Evolutionary conservation across 2,329 filamentous ascomycete genomes (phyloP).

Genomic region (Fusarium sp.): DNA sequence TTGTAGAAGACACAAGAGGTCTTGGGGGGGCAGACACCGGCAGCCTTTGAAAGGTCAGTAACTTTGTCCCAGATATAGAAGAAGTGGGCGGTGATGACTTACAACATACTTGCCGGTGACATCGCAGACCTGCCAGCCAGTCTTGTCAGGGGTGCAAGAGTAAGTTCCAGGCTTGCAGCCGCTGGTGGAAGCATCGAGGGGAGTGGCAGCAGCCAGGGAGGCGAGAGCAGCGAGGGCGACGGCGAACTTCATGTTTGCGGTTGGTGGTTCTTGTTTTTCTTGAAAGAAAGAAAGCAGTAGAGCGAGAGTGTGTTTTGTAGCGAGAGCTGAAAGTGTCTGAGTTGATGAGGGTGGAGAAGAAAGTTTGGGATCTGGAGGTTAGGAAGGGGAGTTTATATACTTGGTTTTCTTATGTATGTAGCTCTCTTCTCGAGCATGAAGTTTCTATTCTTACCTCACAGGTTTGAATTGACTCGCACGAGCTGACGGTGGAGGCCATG

Average conservation of each 20-base stretch:
- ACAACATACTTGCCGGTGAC: constrained; percentile 46
- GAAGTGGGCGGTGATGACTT: constrained; percentile 31
- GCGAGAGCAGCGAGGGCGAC: constrained; percentile 37
- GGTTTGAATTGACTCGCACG: constrained; percentile 5
- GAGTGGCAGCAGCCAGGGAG: constrained; percentile 31
- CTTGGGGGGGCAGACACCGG: constrained; percentile 49
- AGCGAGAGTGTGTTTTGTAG: constrained; percentile 22
- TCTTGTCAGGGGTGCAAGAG: constrained; percentile 40
- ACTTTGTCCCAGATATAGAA: background rate
- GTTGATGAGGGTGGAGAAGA: constrained; percentile 25
- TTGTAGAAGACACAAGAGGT: constrained; percentile 50
- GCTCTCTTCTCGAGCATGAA: too few relatives aligned
- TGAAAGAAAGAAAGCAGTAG: background rate
- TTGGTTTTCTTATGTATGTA: background rate
- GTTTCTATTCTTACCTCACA: constrained; percentile 23
- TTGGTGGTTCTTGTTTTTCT: background rate
- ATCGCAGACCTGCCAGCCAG: constrained; percentile 50
- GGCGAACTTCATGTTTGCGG: constrained; percentile 46
- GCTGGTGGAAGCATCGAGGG: constrained; percentile 10
- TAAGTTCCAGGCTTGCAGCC: constrained; percentile 50
- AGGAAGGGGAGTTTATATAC: constrained; percentile 24
- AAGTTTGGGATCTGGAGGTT: background rate
- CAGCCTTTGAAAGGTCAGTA: constrained; percentile 35
- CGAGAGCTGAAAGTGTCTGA: constrained; percentile 13
- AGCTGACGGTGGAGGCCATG: constrained; percentile 15